Conservation (phyloP, 2,329 filamentous ascomycete genomes). For the Claviceps cyperi region DNA sequence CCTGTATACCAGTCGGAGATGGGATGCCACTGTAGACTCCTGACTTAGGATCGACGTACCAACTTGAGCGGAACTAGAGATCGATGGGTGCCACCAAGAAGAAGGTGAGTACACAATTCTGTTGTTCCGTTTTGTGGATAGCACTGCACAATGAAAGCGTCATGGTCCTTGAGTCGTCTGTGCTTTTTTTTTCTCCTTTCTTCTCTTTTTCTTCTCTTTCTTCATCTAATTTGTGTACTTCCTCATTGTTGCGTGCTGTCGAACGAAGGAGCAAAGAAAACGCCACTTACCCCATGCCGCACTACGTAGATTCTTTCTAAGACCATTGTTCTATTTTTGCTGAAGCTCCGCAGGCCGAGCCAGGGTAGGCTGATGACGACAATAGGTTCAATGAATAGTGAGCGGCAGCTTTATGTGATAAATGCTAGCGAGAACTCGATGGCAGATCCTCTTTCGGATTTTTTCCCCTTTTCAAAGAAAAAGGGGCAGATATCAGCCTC, state of each 20-base stretch:
- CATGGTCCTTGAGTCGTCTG: neutral
- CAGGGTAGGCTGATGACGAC: too few species aligned
- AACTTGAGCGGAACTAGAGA: slow-evolving; percentile 72
- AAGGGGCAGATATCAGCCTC: too few species aligned
- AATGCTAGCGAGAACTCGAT: neutral
- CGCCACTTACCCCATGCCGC: slow-evolving; percentile 54
- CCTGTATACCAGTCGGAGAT: slow-evolving; percentile 75
- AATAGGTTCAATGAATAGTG: too few species aligned
- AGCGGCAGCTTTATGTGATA: neutral
- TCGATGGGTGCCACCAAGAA: neutral
- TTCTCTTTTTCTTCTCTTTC: neutral
- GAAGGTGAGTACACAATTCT: neutral
- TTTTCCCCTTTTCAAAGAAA: neutral
- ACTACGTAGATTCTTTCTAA: slow-evolving; percentile 60
- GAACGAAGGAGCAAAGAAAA: neutral
- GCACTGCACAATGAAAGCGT: slow-evolving; percentile 4
- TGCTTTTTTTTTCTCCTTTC: neutral
- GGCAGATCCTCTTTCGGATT: neutral
- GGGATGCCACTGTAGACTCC: slow-evolving; percentile 63
- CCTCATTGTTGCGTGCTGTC: slow-evolving; percentile 1
- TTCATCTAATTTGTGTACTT: too few species aligned
- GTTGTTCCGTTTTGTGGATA: neutral
- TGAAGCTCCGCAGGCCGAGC: neutral
- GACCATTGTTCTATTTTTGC: slow-evolving; percentile 31
- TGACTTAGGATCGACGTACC: slow-evolving; percentile 68